Conservation (phyloP, 129 eudicot genomes). For the Tagetes erecta region DNA sequence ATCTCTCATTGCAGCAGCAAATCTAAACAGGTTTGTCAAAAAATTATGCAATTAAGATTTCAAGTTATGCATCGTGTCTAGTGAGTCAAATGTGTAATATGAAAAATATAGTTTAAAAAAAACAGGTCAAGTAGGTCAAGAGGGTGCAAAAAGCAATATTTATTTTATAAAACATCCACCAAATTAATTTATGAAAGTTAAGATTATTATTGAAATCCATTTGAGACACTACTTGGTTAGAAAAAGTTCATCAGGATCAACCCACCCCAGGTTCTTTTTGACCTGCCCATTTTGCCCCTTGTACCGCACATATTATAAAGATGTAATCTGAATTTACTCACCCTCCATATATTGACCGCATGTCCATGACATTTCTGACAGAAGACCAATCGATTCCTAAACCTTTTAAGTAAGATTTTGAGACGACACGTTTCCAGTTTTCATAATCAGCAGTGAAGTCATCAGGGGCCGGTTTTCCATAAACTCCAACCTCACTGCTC, state of each 20-base stretch:
- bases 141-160: neutral
- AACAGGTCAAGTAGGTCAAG: neutral
- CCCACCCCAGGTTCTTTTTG: neutral
- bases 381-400: conserved; percentile 65
- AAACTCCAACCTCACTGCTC: conserved; percentile 55
- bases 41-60: neutral
- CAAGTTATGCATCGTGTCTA: neutral
- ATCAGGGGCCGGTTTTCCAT: conserved; percentile 56
- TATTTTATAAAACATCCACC: neutral
- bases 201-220: conserved; percentile 1
- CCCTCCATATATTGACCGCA: conserved; percentile 76
- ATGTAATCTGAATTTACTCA: conserved; percentile 23
- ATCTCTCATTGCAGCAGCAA: conserved; percentile 67
- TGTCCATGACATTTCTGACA: conserved; percentile 70
- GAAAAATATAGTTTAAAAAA: neutral
- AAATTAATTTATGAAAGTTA: neutral
- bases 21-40: conserved; percentile 33
- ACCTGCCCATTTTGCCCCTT: neutral
- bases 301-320: neutral
- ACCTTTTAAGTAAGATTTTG: conserved; percentile 52
- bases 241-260: neutral
- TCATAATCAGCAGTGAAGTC: conserved; percentile 57
- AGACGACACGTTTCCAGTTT: conserved; percentile 56
- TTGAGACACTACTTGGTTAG: neutral
- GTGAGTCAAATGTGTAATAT: neutral